Percentiles rank a stretch among this genome's conserved stretches.
These are phyloP conservation scores for Capsicum pubescens DNA, from an alignment of 257 asterid genomes.

Conservation along the genomic window DNA sequence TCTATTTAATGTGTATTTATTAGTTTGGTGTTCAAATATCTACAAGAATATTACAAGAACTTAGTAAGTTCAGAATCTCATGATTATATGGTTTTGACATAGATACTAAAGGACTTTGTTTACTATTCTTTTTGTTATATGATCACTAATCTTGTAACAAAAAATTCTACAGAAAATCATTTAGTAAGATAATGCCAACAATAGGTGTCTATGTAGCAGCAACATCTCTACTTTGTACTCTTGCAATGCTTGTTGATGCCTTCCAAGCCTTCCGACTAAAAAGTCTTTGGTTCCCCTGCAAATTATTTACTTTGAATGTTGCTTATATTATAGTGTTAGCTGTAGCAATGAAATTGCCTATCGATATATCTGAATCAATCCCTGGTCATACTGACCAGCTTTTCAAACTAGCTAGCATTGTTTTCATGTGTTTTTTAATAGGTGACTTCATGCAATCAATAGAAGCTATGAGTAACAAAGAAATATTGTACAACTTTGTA, in stretches of 20 bases:
- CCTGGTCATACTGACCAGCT: conserved; percentile 12
- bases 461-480: conserved; percentile 28
- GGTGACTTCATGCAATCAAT: conserved; percentile 33
- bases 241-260: conserved; percentile 32
- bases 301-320: conserved; percentile 33
- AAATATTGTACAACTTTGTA: conserved; percentile 6
- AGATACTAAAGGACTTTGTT: too few relatives aligned
- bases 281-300: conserved; percentile 31
- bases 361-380: conserved; percentile 32
- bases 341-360: conserved; percentile 30
- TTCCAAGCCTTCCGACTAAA: background rate
- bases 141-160: background rate
- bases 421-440: conserved; percentile 27
- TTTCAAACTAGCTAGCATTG: background rate
- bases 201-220: conserved; percentile 30
- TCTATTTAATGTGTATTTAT: too few relatives aligned
- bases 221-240: conserved; percentile 32
- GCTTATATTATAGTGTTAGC: conserved; percentile 30
- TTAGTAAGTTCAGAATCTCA: too few relatives aligned
- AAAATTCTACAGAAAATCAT: background rate
- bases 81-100: too few relatives aligned
- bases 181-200: conserved; percentile 30
- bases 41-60: too few relatives aligned
- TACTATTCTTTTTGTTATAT: background rate
- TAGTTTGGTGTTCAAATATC: too few relatives aligned